These are phyloP conservation scores for Talaromyces nanjingensis DNA, from an alignment of 495 filamentous ascomycete species.

Conservation along the genomic window DNA sequence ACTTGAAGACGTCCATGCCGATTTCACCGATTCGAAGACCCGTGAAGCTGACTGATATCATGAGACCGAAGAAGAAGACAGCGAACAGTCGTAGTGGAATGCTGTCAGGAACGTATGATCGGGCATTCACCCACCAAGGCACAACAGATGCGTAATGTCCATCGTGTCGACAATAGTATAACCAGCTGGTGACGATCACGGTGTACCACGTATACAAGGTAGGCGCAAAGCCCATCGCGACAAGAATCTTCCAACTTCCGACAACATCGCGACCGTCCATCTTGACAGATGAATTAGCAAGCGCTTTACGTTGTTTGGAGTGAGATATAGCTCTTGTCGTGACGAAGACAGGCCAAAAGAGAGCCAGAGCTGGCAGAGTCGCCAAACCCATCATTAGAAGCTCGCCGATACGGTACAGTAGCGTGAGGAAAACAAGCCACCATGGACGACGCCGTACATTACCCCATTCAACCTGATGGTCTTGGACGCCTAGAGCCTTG, in stretches of 20 bases:
- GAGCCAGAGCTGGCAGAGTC: conserved; percentile 65
- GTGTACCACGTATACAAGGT: conserved; percentile 69
- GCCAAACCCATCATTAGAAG: conserved; percentile 57
- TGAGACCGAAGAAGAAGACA: conserved; percentile 60
- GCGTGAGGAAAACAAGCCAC: conserved; percentile 53
- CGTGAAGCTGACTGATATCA: conserved; percentile 77
- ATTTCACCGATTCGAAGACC: conserved; percentile 86
- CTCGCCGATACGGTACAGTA: conserved; percentile 69
- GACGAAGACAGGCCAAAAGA: conserved; percentile 76
- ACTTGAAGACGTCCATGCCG: conserved; percentile 92
- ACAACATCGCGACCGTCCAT: conserved; percentile 77
- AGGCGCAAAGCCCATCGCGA: conserved; percentile 69
- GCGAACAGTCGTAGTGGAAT: conserved; percentile 65
- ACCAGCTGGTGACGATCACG: conserved; percentile 54
- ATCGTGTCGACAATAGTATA: conserved; percentile 59
- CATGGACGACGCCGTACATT: conserved; percentile 48
- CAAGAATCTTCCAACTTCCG: conserved; percentile 87
- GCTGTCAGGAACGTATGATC: conserved; percentile 55
- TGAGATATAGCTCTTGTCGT: conserved; percentile 69
- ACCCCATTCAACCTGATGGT: conserved; percentile 81
- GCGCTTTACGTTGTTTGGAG: conserved; percentile 68
- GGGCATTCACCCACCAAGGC: conserved; percentile 25
- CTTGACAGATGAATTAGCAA: conserved; percentile 77
- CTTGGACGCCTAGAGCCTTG: conserved; percentile 63
- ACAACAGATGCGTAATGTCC: conserved; percentile 39